phyloP scores from a whole-genome alignment of 345 rosid genomes.

The Melaleuca quinquenervia region DNA sequence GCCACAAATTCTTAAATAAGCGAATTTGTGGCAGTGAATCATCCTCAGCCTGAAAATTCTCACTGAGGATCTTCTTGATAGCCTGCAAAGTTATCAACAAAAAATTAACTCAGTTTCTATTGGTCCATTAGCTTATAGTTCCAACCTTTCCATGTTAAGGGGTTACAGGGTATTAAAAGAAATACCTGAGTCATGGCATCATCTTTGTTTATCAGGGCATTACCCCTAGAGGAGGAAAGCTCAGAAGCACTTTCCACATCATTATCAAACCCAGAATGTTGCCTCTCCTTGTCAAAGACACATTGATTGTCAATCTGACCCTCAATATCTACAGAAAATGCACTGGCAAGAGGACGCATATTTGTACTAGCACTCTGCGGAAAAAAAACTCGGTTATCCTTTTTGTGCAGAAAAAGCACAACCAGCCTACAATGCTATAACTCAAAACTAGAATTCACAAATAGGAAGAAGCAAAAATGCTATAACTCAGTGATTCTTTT shows the following conservation, averaged over 20 bases:
- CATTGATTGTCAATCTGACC: not conserved
- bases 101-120: not conserved
- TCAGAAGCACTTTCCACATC: not conserved
- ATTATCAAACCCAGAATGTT: not conserved
- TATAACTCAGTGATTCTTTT: no score
- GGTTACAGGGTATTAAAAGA: not conserved
- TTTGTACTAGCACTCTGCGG: not conserved
- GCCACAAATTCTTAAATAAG: constrained; percentile 88
- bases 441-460: not conserved
- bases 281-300: not conserved
- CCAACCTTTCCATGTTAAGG: not conserved
- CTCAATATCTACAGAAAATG: not conserved
- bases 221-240: not conserved
- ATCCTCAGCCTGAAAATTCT: constrained; percentile 47
- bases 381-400: not conserved
- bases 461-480: not conserved
- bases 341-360: not conserved
- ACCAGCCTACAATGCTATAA: not conserved
- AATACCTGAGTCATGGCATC: constrained; percentile 56
- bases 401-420: not conserved
- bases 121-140: not conserved
- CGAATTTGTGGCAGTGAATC: constrained; percentile 45
- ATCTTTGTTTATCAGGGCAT: constrained; percentile 21
- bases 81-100: constrained; percentile 32
- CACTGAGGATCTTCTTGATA: constrained; percentile 54